These are phyloP conservation scores for Globisporangium carolinianum DNA, from an alignment of 352 stramenopile genomes.

Conservation along the genomic window DNA sequence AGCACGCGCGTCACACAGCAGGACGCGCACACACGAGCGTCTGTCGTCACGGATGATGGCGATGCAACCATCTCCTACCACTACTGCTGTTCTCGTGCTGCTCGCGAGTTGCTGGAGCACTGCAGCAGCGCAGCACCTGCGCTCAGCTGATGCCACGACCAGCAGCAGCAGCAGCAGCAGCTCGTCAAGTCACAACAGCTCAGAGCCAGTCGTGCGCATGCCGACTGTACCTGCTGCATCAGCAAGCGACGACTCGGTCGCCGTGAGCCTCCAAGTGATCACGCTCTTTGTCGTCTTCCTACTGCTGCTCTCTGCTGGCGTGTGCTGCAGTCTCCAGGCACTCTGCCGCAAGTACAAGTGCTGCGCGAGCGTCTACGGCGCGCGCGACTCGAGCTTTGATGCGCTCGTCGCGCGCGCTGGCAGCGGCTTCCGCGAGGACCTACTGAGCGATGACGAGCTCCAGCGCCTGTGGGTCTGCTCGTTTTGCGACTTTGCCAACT, in stretches of 20 bases:
- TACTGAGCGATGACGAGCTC: slow-evolving; percentile 46
- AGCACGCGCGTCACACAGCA: no score
- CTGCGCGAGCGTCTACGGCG: slow-evolving; percentile 4
- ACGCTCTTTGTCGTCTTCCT: slow-evolving; percentile 31
- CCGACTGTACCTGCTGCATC: no score
- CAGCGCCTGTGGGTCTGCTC: slow-evolving; percentile 43
- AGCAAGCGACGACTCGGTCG: not conserved
- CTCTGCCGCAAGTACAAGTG: slow-evolving; percentile 26
- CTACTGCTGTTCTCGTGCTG: not conserved
- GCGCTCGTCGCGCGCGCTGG: slow-evolving; percentile 15
- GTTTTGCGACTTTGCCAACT: slow-evolving; percentile 56
- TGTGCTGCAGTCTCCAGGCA: slow-evolving; percentile 25
- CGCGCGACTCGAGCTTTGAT: slow-evolving; percentile 18
- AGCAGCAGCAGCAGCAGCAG: slow-evolving; percentile 1
- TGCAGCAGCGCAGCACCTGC: not conserved
- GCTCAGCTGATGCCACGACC: not conserved
- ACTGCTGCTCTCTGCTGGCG: slow-evolving; percentile 21
- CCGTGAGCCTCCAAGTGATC: slow-evolving; percentile 19
- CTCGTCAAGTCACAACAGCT: not conserved
- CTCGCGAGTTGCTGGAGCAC: no score
- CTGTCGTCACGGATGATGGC: not conserved
- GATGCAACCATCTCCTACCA: not conserved
- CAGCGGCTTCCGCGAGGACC: slow-evolving; percentile 38
- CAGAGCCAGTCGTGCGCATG: not conserved
- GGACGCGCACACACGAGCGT: no score